These are phyloP conservation scores for Diplodia scrobiculata DNA, from an alignment of 2,329 filamentous ascomycete species.

Conservation along the genomic window DNA sequence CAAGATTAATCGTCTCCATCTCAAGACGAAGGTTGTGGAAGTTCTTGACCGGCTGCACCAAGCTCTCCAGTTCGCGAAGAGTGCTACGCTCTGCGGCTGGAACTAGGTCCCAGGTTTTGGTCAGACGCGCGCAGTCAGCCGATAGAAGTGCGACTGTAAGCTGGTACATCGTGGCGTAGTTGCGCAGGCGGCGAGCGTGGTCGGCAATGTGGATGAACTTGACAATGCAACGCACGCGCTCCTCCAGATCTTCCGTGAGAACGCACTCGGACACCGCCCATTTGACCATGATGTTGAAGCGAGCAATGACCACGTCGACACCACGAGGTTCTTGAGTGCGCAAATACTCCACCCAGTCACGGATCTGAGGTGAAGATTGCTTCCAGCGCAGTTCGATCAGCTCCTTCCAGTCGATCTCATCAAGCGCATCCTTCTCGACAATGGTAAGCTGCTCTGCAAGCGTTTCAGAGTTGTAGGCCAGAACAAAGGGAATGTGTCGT, in stretches of 20 bases:
- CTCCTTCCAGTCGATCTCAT: slow-evolving; percentile 87
- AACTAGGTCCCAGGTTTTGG: slow-evolving; percentile 71
- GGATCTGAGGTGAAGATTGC: slow-evolving; percentile 65
- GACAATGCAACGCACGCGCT: slow-evolving; percentile 74
- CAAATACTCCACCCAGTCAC: slow-evolving; percentile 81
- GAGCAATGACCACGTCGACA: slow-evolving; percentile 80
- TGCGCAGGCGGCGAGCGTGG: slow-evolving; percentile 73
- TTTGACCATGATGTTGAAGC: slow-evolving; percentile 86
- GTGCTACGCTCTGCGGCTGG: slow-evolving; percentile 65
- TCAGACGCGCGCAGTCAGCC: slow-evolving; percentile 68
- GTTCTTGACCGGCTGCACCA: slow-evolving; percentile 76
- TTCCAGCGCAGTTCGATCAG: slow-evolving; percentile 83
- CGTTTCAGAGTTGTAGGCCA: slow-evolving; percentile 76
- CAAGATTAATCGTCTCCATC: slow-evolving; percentile 70
- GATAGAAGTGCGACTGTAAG: slow-evolving; percentile 75
- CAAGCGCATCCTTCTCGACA: slow-evolving; percentile 81
- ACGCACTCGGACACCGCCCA: slow-evolving; percentile 81
- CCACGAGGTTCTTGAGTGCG: slow-evolving; percentile 71
- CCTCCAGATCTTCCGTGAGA: slow-evolving; percentile 69
- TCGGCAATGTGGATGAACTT: slow-evolving; percentile 81
- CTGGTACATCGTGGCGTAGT: slow-evolving; percentile 82
- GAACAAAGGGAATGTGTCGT: slow-evolving; percentile 73
- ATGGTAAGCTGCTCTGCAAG: slow-evolving; percentile 82
- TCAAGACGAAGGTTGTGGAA: slow-evolving; percentile 75
- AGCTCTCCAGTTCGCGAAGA: slow-evolving; percentile 67